A percentile compares a stretch with the other conserved stretches of the same genome.
phyloP scores from a whole-genome alignment of 352 stramenopile genomes.

The Saprolegnia parasitica region DNA sequence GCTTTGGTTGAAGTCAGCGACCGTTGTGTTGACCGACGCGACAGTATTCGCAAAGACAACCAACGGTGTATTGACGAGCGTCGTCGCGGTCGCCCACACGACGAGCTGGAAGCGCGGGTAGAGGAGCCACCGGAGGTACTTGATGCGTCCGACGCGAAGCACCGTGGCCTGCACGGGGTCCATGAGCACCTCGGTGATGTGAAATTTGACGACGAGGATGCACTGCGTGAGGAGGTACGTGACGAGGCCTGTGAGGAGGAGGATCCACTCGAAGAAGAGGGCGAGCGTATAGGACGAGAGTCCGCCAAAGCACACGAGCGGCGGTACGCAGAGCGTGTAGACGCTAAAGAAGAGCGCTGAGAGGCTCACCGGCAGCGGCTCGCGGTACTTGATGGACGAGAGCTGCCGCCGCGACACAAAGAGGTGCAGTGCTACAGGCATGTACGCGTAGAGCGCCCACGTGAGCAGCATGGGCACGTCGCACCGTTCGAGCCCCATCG shows the following conservation, averaged over 20 bases:
- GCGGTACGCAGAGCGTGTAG: constrained; percentile 18
- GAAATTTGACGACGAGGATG: constrained; percentile 25
- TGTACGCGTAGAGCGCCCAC: constrained; percentile 20
- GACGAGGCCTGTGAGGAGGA: constrained; percentile 11
- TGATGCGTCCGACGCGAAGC: constrained; percentile 3
- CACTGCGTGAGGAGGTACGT: constrained; percentile 22
- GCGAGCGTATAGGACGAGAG: neutral
- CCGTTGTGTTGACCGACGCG: neutral
- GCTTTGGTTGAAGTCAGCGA: neutral
- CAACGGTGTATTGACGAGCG: neutral
- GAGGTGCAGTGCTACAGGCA: constrained; percentile 12
- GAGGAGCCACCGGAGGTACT: constrained; percentile 25
- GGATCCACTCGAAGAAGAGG: neutral
- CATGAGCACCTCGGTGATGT: constrained; percentile 23
- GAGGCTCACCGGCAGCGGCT: constrained; percentile 2
- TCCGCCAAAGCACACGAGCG: constrained; percentile 17
- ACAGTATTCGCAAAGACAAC: neutral
- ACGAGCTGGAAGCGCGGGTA: constrained; percentile 20
- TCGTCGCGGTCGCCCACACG: neutral
- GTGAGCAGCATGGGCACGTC: constrained; percentile 1
- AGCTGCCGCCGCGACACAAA: constrained; percentile 20
- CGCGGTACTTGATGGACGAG: constrained; percentile 26
- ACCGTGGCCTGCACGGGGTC: constrained; percentile 16
- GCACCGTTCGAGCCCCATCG: neutral
- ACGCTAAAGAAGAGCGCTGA: neutral